These are phyloP conservation scores for Yamadazyma triangularis DNA, from an alignment of 1,139 yeast genomes.

Conservation along the genomic window DNA sequence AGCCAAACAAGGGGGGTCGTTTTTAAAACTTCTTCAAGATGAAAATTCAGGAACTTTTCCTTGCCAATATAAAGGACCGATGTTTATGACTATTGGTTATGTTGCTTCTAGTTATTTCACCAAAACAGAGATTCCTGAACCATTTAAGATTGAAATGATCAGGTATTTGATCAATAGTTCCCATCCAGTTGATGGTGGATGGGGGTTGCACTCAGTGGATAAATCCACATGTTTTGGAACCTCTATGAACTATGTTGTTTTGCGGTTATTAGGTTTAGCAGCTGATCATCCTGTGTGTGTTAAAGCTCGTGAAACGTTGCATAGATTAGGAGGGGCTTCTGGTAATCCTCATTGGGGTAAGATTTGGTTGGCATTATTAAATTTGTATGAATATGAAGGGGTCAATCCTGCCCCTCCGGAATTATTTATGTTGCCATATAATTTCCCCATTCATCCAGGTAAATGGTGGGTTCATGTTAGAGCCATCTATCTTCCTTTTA, in stretches of 20 bases:
- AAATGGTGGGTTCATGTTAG: slow-evolving; percentile 99
- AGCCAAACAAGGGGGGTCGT: slow-evolving; percentile 71
- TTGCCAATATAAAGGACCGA: slow-evolving; percentile 92
- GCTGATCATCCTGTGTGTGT: slow-evolving; percentile 71
- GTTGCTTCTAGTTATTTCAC: slow-evolving; percentile 73
- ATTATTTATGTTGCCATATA: slow-evolving; percentile 82
- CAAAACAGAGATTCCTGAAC: slow-evolving; percentile 63
- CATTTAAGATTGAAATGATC: slow-evolving; percentile 62
- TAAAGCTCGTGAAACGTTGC: slow-evolving; percentile 73
- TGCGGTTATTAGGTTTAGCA: slow-evolving; percentile 73
- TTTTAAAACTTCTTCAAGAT: slow-evolving; percentile 67
- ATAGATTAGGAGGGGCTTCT: slow-evolving; percentile 79
- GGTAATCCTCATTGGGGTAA: slow-evolving; percentile 98
- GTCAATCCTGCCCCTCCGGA: slow-evolving; percentile 99
- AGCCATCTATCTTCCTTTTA: slow-evolving; percentile 84
- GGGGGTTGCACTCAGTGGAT: slow-evolving; percentile 93
- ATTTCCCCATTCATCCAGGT: slow-evolving; percentile 84
- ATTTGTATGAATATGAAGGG: slow-evolving; percentile 90
- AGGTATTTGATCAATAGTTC: slow-evolving; percentile 84
- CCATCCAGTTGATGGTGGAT: slow-evolving; percentile 99
- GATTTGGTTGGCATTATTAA: slow-evolving; percentile 77
- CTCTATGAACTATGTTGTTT: slow-evolving; percentile 71
- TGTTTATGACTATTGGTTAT: slow-evolving; percentile 93
- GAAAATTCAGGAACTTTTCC: slow-evolving; percentile 76
- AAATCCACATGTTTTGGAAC: slow-evolving; percentile 97